phyloP scores from a whole-genome alignment of 768 basidiomycete genomes.

The Cyathus striatus region DNA sequence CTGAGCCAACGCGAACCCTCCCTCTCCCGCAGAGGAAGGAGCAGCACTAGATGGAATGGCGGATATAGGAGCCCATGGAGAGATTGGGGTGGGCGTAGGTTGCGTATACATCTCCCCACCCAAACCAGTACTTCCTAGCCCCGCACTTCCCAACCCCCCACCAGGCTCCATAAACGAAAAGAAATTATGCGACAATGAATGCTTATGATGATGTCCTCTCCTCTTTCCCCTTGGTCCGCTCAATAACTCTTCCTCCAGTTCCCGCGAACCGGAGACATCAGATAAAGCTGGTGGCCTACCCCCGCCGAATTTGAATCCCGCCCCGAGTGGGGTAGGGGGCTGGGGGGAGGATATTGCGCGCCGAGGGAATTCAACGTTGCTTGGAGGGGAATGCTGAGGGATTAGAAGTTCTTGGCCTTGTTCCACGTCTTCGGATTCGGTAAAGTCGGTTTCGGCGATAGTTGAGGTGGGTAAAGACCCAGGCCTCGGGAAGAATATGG shows the following conservation, averaged over 20 bases:
- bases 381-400: conserved; percentile 38
- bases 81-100: conserved; percentile 56
- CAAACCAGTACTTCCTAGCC: neutral
- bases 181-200: conserved; percentile 91
- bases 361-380: conserved; percentile 30
- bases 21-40: neutral
- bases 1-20: neutral
- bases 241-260: neutral
- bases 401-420: conserved; percentile 45
- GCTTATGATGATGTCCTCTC: conserved; percentile 87
- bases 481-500: conserved; percentile 85
- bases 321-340: conserved; percentile 35
- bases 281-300: conserved; percentile 30
- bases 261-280: neutral
- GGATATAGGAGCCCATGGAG: conserved; percentile 64
- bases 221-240: conserved; percentile 23
- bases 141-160: neutral
- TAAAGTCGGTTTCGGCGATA: conserved; percentile 64
- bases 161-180: conserved; percentile 93
- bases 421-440: conserved; percentile 39
- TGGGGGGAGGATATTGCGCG: conserved; percentile 13
- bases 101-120: conserved; percentile 37
- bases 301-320: conserved; percentile 64
- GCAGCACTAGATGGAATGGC: conserved; percentile 23
- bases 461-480: conserved; percentile 53